Percentiles rank a stretch among this genome's conserved stretches.
Conservation (phyloP, 1,284 basidiomycete genomes). For the Malassezia caprae region DNA sequence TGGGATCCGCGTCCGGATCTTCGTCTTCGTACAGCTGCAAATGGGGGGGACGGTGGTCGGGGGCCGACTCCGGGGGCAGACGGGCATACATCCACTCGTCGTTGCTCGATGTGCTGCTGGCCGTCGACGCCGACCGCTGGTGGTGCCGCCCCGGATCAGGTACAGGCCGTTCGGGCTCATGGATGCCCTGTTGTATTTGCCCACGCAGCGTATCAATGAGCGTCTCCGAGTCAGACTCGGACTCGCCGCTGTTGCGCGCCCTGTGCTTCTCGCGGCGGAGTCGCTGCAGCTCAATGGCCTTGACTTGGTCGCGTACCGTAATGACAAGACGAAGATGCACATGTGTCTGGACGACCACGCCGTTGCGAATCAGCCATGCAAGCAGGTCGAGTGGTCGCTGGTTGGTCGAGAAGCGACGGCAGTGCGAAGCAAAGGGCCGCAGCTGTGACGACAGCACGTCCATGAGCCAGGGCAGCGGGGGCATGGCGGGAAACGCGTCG, state of each 20-base stretch:
- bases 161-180: conserved; percentile 2
- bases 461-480: conserved; percentile 53
- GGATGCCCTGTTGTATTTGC: not conserved
- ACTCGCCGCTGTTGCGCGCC: not conserved
- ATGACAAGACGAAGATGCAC: conserved; percentile 74
- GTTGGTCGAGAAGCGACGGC: conserved; percentile 21
- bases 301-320: conserved; percentile 61
- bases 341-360: conserved; percentile 74
- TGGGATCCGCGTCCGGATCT: conserved; percentile 25
- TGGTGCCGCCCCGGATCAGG: not conserved
- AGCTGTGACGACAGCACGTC: conserved; percentile 23
- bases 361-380: conserved; percentile 80
- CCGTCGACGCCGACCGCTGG: not conserved
- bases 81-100: conserved; percentile 11
- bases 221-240: conserved; percentile 5
- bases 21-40: conserved; percentile 25
- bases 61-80: not conserved
- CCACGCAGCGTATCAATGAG: conserved; percentile 6
- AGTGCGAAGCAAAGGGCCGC: conserved; percentile 22
- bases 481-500: conserved; percentile 60
- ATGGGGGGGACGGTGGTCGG: not conserved
- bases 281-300: conserved; percentile 32
- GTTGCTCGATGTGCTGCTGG: not conserved
- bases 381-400: conserved; percentile 68
- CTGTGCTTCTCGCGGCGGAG: conserved; percentile 1